Evolutionary conservation across 805 yeast genomes (phyloP), one percentile per base, ranked within the genome.

Genomic region (Ogataea salicorniae): DNA sequence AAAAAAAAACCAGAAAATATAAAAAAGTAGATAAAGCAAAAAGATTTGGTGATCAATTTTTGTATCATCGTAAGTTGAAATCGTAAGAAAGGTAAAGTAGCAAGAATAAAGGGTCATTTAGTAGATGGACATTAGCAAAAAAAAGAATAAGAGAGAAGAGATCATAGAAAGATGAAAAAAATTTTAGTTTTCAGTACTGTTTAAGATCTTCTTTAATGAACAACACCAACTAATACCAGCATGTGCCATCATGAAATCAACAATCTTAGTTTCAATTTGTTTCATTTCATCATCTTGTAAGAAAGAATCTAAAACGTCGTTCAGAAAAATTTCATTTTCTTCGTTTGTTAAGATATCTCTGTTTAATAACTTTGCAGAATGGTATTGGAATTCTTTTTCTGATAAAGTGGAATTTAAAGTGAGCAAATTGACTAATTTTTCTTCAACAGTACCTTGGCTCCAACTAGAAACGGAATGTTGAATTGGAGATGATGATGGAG

Each of bases 151-250:
- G 15, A 37, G 29, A 9, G 35, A 4, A 22, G 22, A 11, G 14
- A 20, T 20, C 20, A 20, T 20, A 20, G 20, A 20, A 20, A 20
- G 20, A n/a, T n/a, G n/a, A n/a, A 20, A 20, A 20, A 3, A 20
- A 20, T 2, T 23, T 6, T 42, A 29, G 18, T 26, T 15, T 8
- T 42, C 23, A 5, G 51, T 52, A 46, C 66, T 67, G 46, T 76
- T 79, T 15, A 79, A 54, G 4, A 84, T 62, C 59, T 81, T 81
- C 43, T 82, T 74, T 45, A 86, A 68, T 4, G 91, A 84, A 23
- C 79, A 72, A 51, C 86, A 79, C 95, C 95, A 86, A 22, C 66
- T 63, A 11, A 79, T 76, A 0, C 85, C 81, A 39, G 72, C 74
- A 54, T 81, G 79, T 2, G 66, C 56, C 66, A 83, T 68, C 79